These are phyloP conservation scores for Pharus latifolius DNA, from an alignment of 176 grass and related monocot species.

Conservation along the genomic window DNA sequence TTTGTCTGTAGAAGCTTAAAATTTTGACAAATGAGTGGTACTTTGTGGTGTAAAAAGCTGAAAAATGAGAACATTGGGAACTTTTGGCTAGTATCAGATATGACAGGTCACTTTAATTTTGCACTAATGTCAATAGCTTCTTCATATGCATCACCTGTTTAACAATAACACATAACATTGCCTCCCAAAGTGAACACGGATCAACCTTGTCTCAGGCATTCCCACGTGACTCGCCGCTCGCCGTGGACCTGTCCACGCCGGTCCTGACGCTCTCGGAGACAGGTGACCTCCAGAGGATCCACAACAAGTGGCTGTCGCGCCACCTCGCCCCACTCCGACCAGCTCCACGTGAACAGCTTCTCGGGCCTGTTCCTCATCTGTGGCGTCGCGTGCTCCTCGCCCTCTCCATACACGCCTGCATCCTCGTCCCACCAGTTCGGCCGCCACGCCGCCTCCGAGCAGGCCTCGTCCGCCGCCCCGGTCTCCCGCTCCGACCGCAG, in stretches of 20 bases:
- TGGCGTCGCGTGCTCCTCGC: slow-evolving; percentile 53
- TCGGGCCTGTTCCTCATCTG: slow-evolving; percentile 66
- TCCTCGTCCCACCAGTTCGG: slow-evolving; percentile 35
- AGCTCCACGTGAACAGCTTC: slow-evolving; percentile 62
- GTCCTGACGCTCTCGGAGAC: slow-evolving; percentile 81
- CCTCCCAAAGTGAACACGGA: not conserved
- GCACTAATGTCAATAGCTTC: no score
- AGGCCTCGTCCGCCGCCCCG: not conserved
- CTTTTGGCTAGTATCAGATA: no score
- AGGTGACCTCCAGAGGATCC: slow-evolving; percentile 73
- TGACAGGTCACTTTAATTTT: no score
- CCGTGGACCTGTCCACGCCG: slow-evolving; percentile 65
- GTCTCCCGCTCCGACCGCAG: slow-evolving; percentile 12
- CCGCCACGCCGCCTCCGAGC: slow-evolving; percentile 6
- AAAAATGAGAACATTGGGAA: no score
- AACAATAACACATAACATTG: no score
- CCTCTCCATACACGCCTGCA: slow-evolving; percentile 43
- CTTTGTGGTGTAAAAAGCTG: no score
- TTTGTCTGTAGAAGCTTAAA: no score
- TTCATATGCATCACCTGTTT: no score
- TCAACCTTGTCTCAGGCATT: slow-evolving; percentile 29
- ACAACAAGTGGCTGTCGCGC: slow-evolving; percentile 61
- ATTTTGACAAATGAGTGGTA: no score
- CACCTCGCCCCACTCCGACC: slow-evolving; percentile 17
- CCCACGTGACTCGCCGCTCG: slow-evolving; percentile 55